Evolutionary conservation across 345 rosid genomes (phyloP), one percentile per base, ranked within the genome.

Genomic region (Dimocarpus longan): DNA sequence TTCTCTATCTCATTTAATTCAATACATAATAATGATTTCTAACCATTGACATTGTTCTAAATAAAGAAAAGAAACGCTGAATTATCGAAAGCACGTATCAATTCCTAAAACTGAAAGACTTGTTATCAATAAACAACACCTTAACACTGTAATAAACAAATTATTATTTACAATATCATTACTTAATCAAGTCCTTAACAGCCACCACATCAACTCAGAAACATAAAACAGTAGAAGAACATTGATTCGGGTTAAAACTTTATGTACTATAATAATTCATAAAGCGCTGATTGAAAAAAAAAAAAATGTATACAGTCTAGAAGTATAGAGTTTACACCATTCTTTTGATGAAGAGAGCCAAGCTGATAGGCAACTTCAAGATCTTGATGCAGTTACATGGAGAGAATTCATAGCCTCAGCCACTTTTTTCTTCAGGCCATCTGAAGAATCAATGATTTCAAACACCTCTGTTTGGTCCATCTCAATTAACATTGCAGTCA

Each of bases 401-500:
- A 82, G 66, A 21, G 79, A 82, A 50, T 78, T 73, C 68, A 82
- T 56, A 65, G 80, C 80, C 79, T 75, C 78, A 0, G 65, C 82
- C 42, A 82, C 59, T 65, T 82, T 82, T 65, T 72, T 64, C 77
- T 79, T 79, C 10, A 82, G 76, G 76, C 69, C 66, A 77, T 63
- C 82, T n/a, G 78, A 59, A 56, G 80, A 79, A 73, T 70, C 71
- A 5, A 75, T 48, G 4, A 69, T 43, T 50, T 79, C 70, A 37
- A 75, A 65, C 15, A 21, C 76, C 68, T 82, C 85, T 19, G n/a
- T 40, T 70, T 56, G 79, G 50, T 78, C 77, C 79, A 82, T 64
- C 79, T 82, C 82, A 21, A 82, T 67, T 69, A 82, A 18, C 76
- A 71, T 75, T 78, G 85, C 85, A 40, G 82, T n/a, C 63, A 82